These are phyloP conservation scores for Castanea crenata DNA, from an alignment of 306 rosid genomes.

Conservation along the genomic window DNA sequence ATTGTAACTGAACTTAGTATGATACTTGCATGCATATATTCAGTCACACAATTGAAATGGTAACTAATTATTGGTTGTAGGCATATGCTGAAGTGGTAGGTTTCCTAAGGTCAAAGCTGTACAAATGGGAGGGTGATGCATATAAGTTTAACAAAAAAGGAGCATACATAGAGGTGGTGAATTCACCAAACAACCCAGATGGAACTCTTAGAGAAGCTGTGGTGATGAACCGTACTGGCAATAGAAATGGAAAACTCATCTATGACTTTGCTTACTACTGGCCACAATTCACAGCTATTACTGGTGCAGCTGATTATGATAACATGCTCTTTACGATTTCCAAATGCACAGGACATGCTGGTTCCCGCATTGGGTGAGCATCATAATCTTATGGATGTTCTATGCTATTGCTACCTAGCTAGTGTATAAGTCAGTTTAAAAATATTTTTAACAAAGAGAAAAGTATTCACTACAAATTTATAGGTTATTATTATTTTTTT, in stretches of 20 bases:
- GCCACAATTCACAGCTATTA: conserved; percentile 82
- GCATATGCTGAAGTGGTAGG: conserved; percentile 47
- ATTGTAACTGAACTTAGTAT: too few species aligned
- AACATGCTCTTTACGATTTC: conserved; percentile 77
- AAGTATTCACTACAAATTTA: too few species aligned
- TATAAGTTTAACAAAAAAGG: conserved; percentile 38
- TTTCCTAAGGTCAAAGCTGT: conserved; percentile 42
- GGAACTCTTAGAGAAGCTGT: conserved; percentile 45
- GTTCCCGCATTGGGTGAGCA: conserved; percentile 80
- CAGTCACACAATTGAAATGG: background rate
- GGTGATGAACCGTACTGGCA: conserved; percentile 15
- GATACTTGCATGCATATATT: too few species aligned
- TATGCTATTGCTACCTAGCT: too few species aligned
- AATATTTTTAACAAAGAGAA: too few species aligned
- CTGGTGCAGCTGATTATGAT: conserved; percentile 47
- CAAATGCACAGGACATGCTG: conserved; percentile 90
- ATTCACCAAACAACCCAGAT: conserved; percentile 79
- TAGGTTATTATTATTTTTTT: too few species aligned
- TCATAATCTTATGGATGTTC: background rate
- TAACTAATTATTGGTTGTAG: conserved; percentile 24
- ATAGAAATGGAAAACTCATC: conserved; percentile 36
- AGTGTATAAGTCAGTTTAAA: too few species aligned
- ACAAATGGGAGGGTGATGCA: conserved; percentile 84
- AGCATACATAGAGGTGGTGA: conserved; percentile 72
- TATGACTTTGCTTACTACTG: conserved; percentile 85